These are phyloP conservation scores for Phlegmacium glaucopus DNA, from an alignment of 768 basidiomycete genomes.

Conservation along the genomic window DNA sequence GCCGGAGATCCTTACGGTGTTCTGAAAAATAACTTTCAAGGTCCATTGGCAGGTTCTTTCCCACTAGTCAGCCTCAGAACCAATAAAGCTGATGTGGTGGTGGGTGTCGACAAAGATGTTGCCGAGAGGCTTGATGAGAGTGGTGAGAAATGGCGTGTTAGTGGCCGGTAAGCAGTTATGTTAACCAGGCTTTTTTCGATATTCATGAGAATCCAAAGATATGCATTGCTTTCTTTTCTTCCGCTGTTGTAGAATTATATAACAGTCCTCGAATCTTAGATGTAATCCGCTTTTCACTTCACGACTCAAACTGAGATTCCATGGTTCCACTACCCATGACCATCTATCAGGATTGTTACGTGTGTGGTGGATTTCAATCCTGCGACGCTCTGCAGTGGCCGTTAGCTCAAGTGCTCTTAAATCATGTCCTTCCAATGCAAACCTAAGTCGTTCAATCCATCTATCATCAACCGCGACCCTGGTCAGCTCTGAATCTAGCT, in stretches of 20 bases:
- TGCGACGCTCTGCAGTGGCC: no score
- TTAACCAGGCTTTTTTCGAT: background rate
- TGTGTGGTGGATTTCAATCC: no score
- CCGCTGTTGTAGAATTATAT: conserved; percentile 5
- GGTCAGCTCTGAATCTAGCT: no score
- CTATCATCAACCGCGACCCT: no score
- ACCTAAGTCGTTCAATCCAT: no score
- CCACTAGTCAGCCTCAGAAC: conserved; percentile 85
- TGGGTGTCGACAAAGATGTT: conserved; percentile 68
- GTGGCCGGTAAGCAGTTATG: conserved; percentile 60
- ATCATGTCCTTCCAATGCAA: no score
- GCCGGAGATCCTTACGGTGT: conserved; percentile 9
- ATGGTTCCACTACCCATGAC: no score
- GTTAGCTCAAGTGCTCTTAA: no score
- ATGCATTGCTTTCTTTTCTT: conserved; percentile 40
- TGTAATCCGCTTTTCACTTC: no score
- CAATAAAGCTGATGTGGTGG: conserved; percentile 93
- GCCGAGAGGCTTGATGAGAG: conserved; percentile 65
- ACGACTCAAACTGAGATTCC: no score
- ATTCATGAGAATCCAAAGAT: conserved; percentile 25
- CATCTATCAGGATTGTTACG: no score
- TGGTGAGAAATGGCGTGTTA: conserved; percentile 72
- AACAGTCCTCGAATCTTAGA: no score
- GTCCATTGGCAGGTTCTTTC: conserved; percentile 76
- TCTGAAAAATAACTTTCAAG: conserved; percentile 31